Base-by-base conservation (phyloP, 495 filamentous ascomycete species). In the Hypoxylon fuscum region DNA sequence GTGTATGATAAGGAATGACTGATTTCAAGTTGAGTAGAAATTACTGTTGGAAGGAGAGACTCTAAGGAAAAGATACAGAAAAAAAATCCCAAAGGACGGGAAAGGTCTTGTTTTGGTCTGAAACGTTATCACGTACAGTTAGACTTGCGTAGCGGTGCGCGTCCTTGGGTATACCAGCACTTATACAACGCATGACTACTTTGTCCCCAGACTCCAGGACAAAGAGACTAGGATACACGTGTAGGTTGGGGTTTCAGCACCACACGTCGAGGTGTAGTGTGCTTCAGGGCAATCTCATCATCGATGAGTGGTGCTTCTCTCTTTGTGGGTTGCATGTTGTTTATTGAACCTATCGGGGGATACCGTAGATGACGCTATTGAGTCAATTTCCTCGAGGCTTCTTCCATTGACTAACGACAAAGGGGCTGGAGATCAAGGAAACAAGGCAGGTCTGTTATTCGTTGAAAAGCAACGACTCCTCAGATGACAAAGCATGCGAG, bases 401-500 rank as follows among this genome's bases (percentile, higher is more conserved):
- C 27, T 12, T 29, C 49, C 44, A 41, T 51, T 48, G 48, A 34
- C 15, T n/a, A 38, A 23, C 15, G 37, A 59, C 50, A 65, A 65
- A 65, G 61, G 27, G 23, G 5, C 20, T 5, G 12, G 23, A 27
- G 31, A 15, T 25, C 22, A 17, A 32, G 12, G 21, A 17, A 43
- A 59, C 62, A 65, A 65, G 44, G 22, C 29, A 14, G 17, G 18
- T 25, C 6, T 7, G 27, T 40, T 34, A 22, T 40, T 34, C 20
- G 15, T 44, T 6, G 61, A 25, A 64, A 59, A 65, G 55, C 50
- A 17, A 41, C 14, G 35, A 15, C 5, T 25, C 1, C 2, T 23
- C 3, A 27, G 9, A 34, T 4, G 15, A 65, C 62, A 65, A 65
- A 65, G 62, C 62, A 9, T 2, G 47, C 12, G 47, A 40, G 32